A percentile compares a stretch with the other conserved stretches of the same genome.
Conservation (phyloP, 164 flowering plant genomes). For the Houttuynia cordata region DNA sequence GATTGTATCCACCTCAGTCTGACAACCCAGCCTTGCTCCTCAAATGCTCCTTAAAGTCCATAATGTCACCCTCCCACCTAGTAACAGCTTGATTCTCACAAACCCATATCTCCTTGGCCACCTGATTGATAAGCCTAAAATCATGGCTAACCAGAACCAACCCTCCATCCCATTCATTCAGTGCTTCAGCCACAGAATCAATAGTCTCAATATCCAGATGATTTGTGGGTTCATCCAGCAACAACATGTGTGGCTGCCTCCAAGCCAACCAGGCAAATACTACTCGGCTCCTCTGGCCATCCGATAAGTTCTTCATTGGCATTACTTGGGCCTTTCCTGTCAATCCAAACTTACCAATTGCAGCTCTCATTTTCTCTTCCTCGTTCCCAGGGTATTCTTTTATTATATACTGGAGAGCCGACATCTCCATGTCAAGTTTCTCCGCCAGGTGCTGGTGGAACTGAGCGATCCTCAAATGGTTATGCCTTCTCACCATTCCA, state of each 20-base stretch:
- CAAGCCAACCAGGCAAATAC: conserved; percentile 88
- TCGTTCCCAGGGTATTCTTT: conserved; percentile 82
- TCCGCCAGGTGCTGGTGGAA: conserved; percentile 91
- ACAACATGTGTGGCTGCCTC: conserved; percentile 70
- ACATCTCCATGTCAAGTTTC: conserved; percentile 74
- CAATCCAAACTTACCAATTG: conserved; percentile 81
- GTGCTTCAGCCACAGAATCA: conserved; percentile 80
- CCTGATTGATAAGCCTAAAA: conserved; percentile 92
- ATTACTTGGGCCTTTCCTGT: conserved; percentile 89
- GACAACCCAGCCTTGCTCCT: conserved; percentile 53
- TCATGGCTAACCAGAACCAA: conserved; percentile 92
- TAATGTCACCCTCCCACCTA: conserved; percentile 80
- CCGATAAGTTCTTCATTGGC: conserved; percentile 91
- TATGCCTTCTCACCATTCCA: conserved; percentile 96
- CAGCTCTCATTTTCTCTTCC: conserved; percentile 93
- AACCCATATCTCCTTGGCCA: conserved; percentile 92
- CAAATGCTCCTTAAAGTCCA: conserved; percentile 78
- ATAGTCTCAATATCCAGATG: conserved; percentile 92
- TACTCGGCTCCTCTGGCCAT: conserved; percentile 89
- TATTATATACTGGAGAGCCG: conserved; percentile 80
- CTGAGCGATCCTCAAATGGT: conserved; percentile 87
- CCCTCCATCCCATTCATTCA: conserved; percentile 96
- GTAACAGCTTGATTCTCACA: conserved; percentile 76
- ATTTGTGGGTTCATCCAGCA: conserved; percentile 84
- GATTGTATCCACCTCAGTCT: conserved; percentile 17